phyloP scores from a whole-genome alignment of 306 rosid species.

The Inga oerstediana region DNA sequence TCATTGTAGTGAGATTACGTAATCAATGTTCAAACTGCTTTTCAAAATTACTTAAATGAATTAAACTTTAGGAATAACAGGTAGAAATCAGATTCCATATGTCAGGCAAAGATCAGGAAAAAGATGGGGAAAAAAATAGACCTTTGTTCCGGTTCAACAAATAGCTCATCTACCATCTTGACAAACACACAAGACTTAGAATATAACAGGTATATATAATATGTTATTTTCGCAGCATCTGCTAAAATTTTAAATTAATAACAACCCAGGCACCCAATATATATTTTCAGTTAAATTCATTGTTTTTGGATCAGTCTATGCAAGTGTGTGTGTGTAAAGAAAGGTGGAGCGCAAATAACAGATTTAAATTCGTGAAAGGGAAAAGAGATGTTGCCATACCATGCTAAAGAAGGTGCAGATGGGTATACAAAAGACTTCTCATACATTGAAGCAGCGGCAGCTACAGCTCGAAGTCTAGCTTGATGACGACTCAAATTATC shows the following conservation, averaged over 20 bases:
- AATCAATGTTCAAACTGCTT: not conserved
- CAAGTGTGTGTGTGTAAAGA: not conserved
- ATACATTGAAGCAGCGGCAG: constrained; percentile 87
- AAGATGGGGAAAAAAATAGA: not conserved
- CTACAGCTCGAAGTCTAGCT: constrained; percentile 94
- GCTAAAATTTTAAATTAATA: not conserved
- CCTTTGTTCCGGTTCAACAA: not conserved
- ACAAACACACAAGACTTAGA: not conserved
- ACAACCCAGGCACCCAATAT: not conserved
- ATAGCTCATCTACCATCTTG: not conserved
- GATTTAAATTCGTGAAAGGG: constrained; percentile 15
- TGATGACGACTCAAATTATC: constrained; percentile 71
- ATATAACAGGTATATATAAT: not conserved
- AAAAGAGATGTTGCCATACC: constrained; percentile 55
- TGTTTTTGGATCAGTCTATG: not conserved
- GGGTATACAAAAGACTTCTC: constrained; percentile 82
- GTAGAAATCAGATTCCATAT: not conserved
- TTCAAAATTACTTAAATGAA: not conserved
- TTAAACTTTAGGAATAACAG: not conserved
- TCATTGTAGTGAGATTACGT: constrained; percentile 3
- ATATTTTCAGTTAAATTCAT: not conserved
- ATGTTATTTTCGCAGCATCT: not conserved
- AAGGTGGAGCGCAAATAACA: constrained; percentile 6
- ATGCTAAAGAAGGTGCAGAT: constrained; percentile 58
- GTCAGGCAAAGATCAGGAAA: not conserved